Evolutionary conservation across 1,284 basidiomycete species (phyloP), one percentile per base, ranked within the genome.

Genomic region (Microstroma glucosiphilum): DNA sequence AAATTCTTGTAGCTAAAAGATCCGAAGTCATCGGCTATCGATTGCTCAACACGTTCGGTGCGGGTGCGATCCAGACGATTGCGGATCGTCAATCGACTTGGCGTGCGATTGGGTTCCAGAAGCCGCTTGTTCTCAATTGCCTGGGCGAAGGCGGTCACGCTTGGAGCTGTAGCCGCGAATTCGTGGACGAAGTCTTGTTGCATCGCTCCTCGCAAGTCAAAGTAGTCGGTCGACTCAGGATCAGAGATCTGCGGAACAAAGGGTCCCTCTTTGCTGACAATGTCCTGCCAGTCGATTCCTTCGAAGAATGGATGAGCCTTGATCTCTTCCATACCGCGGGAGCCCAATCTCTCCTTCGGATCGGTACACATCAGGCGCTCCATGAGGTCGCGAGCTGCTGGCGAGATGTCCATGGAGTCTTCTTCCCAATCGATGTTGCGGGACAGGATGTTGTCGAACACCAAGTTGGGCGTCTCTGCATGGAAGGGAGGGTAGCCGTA

Each of bases 381-480:
- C 86, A 98, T 96, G 73, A 99, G 89, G 80, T 97, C 90, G 58
- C 86, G 86, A 17, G 91, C 91, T 73, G 93, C 91, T 1, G 86
- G 84, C 7, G 91, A 90, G 68, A 91, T 86, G 62, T 96, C 92
- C 37, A 93, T 83, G 82, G 86, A 89, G 56, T 96, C 92, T 71
- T 94, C 91, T 73, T 94, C 89, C 93, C 93, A 99, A 67, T 94
- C 88, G 76, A 98, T 87, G 48, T 90, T 87, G 13, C 93, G 88
- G n/a, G 93, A 96, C 17, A 98, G 84, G 73, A 98, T 96, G 79
- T 97, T 98, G 82, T 97, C 93, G 75, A 98, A 98, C 4, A 99
- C 93, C 81, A 91, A 91, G 79, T 96, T 92, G 0, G 94, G 93
- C 9, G 90, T 90, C 65, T 96, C 91, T 56, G 91, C 94, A 74